Percentiles rank a stretch among this genome's conserved stretches.
These are phyloP conservation scores for Borealophlyctis nickersoniae DNA, from an alignment of 192 early-diverging fungal genomes.

Conservation along the genomic window DNA sequence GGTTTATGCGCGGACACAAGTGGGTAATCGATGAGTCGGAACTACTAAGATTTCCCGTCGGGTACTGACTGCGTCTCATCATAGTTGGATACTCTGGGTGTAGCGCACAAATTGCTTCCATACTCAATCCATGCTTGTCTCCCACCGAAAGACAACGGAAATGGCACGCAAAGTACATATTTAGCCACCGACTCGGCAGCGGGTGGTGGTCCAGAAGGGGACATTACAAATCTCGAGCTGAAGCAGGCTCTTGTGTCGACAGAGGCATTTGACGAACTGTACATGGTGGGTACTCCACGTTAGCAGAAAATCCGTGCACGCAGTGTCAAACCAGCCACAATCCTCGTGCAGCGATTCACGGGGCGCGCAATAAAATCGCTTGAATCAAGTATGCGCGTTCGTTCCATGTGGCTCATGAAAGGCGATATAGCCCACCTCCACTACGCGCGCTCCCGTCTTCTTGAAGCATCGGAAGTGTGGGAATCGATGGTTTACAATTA, in stretches of 20 bases:
- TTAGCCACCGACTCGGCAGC: neutral
- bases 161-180: too few relatives aligned
- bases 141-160: neutral
- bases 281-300: conserved; percentile 68
- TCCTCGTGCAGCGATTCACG: conserved; percentile 62
- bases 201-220: conserved; percentile 20
- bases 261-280: conserved; percentile 70
- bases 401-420: conserved; percentile 62
- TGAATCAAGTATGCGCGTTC: conserved; percentile 57
- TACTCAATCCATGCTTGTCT: conserved; percentile 28
- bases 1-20: conserved; percentile 72
- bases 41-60: conserved; percentile 3
- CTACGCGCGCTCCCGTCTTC: conserved; percentile 63
- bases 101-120: conserved; percentile 53
- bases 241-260: conserved; percentile 51
- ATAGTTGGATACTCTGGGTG: conserved; percentile 74
- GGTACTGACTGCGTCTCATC: conserved; percentile 2
- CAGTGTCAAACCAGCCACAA: too few relatives aligned
- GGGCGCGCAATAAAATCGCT: conserved; percentile 68
- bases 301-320: too few relatives aligned
- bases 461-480: conserved; percentile 61
- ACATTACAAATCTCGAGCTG: conserved; percentile 68
- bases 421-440: conserved; percentile 74
- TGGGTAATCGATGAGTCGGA: conserved; percentile 21
- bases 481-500: conserved; percentile 58